Evolutionary conservation across 2,329 filamentous ascomycete species (phyloP), one percentile per base, ranked within the genome.

Genomic region (Talaromyces verruculosus): DNA sequence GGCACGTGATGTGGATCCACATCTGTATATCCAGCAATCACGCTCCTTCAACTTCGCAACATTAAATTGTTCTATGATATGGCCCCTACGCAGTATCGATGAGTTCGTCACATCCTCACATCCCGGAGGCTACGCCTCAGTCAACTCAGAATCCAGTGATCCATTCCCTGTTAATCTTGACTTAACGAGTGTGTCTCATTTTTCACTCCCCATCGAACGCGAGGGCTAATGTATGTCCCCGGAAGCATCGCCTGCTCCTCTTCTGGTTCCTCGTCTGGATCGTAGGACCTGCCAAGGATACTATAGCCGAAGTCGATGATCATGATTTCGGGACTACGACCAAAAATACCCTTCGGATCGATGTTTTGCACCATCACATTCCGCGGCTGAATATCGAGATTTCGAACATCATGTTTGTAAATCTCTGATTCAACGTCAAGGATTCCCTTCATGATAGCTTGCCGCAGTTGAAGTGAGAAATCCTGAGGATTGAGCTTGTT

Each of bases 341-440:
- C 39, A 6, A 5, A 41, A 17, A 2, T 41, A 41, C 4, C 15
- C 1, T 15, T 30, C 41, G 60, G 41, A 39, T 11, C 17, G 15
- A 49, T 28, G 25, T 37, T 45, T 25, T 59, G 41, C 39, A 64
- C 43, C 15, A 67, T 58, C 51, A 67, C 58, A 59, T 69, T 68
- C 22, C 68, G 65, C 8, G 66, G 67, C 22, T 69, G 65, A 15
- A 67, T 65, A 47, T 70, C 67, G n/a, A 22, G 25, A 43, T 68
- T 57, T 13, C 39, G 17, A 15, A 69, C 37, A 64, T 69, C 53
- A 35, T 63, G 37, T 19, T 62, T 41, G 63, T 68, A 68, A 19
- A 68, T 39, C 10, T 39, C 22, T 22, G 67, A 62, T 62, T 69
- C 67, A 30, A 61, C 62, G 28, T 68, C 65, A 13, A 68, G 13